Base-by-base conservation (phyloP, 495 filamentous ascomycete genomes). In the Aspergillus nidulans region DNA sequence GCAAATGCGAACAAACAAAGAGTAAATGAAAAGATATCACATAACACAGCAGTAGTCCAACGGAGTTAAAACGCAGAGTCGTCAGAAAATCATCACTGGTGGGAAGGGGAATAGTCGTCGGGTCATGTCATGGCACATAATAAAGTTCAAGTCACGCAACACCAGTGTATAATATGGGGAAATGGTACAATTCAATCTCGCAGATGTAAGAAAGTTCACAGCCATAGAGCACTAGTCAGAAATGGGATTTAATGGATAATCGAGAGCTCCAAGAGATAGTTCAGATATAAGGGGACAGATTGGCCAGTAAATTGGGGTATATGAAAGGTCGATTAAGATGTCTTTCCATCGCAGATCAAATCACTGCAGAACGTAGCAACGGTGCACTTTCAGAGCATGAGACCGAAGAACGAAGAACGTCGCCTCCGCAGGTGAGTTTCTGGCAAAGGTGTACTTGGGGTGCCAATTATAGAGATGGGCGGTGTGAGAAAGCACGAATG, bases 121-220 rank as follows among this genome's bases (percentile, higher is more conserved):
- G 36, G 36, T 39, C 36, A 18, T 39, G 36, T 49, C 50, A 23
- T 54, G 45, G 43, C 45, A 24, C 56, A 16, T 58, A 26, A 58
- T 20, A 38, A 49, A 49, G 30, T 49, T 55, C 32, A 43, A 49
- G 42, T 46, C 50, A 42, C 16, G 44, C 38, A 49, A 54, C 38
- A 46, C 49, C 36, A 44, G 44, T 49, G 32, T 50, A 54, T 44
- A 51, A 21, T 32, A 50, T 32, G 38, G 8, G 23, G 30, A 25
- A 54, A 46, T 54, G 39, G 53, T 59, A 49, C 50, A 54, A 39
- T n/a, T 21, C 49, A 30, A 54, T 45, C 28, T 54, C 39, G 30
- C 23, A 46, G 38, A 41, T 38, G 40, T 39, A 38, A 36, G 51
- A 26, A n/a, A 26, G 13, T 16, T 43, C 26, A 2, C 54, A 19